These are phyloP conservation scores for Mycena olivaceomarginata DNA, from an alignment of 768 basidiomycete species.

Conservation along the genomic window DNA sequence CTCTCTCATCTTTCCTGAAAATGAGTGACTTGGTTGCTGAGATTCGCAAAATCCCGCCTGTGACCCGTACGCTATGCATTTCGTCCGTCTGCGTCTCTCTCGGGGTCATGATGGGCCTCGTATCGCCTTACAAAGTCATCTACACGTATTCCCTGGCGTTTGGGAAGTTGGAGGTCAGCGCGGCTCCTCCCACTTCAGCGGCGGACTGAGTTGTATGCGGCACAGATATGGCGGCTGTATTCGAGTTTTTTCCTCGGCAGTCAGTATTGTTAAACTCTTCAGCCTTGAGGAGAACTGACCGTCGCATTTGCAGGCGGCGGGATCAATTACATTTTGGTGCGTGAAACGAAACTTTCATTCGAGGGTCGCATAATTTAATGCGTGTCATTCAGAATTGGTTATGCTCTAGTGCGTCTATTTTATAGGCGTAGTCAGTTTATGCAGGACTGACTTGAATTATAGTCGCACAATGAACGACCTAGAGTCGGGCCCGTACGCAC, in stretches of 20 bases:
- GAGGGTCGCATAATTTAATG: neutral
- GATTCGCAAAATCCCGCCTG: constrained; percentile 88
- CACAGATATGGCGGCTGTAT: constrained; percentile 82
- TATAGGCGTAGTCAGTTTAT: constrained; percentile 18
- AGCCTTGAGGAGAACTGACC: constrained; percentile 4
- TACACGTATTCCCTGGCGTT: constrained; percentile 70
- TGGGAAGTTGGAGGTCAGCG: constrained; percentile 71
- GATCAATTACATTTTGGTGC: constrained; percentile 71
- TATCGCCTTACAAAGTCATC: constrained; percentile 72
- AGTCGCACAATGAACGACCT: constrained; percentile 82
- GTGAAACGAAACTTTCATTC: neutral
- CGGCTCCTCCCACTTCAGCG: neutral
- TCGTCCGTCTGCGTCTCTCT: constrained; percentile 79
- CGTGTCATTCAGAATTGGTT: constrained; percentile 61
- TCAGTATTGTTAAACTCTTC: constrained; percentile 49
- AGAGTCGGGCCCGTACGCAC: constrained; percentile 75
- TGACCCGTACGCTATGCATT: constrained; percentile 82
- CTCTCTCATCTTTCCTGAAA: neutral
- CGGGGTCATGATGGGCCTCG: constrained; percentile 71
- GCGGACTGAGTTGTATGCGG: constrained; percentile 1
- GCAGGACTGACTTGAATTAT: neutral
- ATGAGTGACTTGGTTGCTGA: constrained; percentile 75
- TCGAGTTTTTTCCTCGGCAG: constrained; percentile 87
- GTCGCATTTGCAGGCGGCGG: constrained; percentile 60
- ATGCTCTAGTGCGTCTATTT: constrained; percentile 75